Conservation (phyloP, 1,284 basidiomycete species). For the Trichosporon ovoides region DNA sequence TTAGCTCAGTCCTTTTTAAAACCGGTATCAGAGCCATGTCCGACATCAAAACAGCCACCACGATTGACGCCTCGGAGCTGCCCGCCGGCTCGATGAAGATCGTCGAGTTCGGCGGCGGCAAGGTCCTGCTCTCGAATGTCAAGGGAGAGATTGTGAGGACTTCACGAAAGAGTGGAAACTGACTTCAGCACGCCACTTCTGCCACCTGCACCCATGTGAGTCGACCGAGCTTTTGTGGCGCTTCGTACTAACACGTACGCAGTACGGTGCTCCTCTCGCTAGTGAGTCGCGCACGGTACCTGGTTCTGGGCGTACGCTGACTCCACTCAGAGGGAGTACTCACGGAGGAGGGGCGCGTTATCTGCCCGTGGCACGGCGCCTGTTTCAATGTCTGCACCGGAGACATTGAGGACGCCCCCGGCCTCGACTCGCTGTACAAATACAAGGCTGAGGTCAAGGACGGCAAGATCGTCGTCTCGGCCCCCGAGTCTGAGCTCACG, state of each 20-base stretch:
- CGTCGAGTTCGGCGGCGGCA: slow-evolving; percentile 69
- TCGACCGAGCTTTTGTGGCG: not conserved
- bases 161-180: slow-evolving; percentile 8
- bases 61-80: slow-evolving; percentile 54
- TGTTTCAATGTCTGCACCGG: slow-evolving; percentile 78
- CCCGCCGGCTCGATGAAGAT: slow-evolving; percentile 73
- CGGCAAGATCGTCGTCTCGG: slow-evolving; percentile 71
- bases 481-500: slow-evolving; percentile 63
- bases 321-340: slow-evolving; percentile 68
- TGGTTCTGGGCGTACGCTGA: not conserved
- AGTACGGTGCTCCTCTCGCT: slow-evolving; percentile 45
- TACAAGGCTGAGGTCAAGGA: slow-evolving; percentile 66
- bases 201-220: slow-evolving; percentile 74
- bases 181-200: slow-evolving; percentile 60
- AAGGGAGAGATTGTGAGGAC: slow-evolving; percentile 56
- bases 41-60: slow-evolving; percentile 18
- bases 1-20: not conserved
- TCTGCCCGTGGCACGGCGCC: slow-evolving; percentile 89
- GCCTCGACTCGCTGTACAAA: slow-evolving; percentile 73
- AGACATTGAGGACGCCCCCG: slow-evolving; percentile 78
- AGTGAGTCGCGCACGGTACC: slow-evolving; percentile 19
- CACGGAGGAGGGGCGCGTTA: slow-evolving; percentile 68
- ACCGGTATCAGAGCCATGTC: slow-evolving; percentile 12
- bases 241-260: slow-evolving; percentile 8
- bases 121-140: slow-evolving; percentile 72